Base-by-base conservation (phyloP, 2,329 filamentous ascomycete genomes). In the Colletotrichum eleusines region DNA sequence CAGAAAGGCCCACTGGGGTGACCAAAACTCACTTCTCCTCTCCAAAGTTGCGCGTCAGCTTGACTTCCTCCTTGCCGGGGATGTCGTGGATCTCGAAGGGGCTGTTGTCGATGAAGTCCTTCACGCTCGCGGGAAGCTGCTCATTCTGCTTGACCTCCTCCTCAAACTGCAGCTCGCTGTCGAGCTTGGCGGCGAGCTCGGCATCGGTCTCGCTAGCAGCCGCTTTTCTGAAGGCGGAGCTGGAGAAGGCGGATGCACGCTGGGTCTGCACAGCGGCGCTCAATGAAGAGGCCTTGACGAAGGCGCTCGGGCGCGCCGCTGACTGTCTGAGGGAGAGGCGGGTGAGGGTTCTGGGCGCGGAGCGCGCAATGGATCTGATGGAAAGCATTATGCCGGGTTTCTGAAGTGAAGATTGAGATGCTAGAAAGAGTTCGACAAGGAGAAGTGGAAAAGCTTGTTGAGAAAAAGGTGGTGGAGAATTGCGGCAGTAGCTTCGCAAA, bases 61-160 rank as follows among this genome's bases (percentile, higher is more conserved):
- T 87, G 75, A 99, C 93, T 76, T 97, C 94, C 84, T 98, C 93
- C 81, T 94, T 89, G 73, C 96, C 96, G 35, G 91, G 87, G 40
- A 87, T 89, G 82, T 99, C 96, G 77, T 93, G 86, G 72, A 96
- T 87, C 87, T 95, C 87, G 82, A 94, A 99, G 50, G 91, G 88
- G 78, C 91, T 91, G 84, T 94, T 95, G 79, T 95, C 90, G 58
- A 98, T 84, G 83, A 97, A 98, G 80, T 96, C 93, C 84, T 94
- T 91, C 81, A 98, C 89, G 80, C 91, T 93, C 73, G 90, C 87
- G 50, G 94, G 92, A 74, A 92, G 83, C 74, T 92, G 88, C 77
- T 93, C 89, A 72, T 89, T 86, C 74, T 91, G 87, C 82, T 92
- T 91, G 82, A 94, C 91, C 78, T 95, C 91, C 77, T 90, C 89